phyloP scores from a whole-genome alignment of 2,329 filamentous ascomycete genomes.

The Dryadomyces sulphureus region DNA sequence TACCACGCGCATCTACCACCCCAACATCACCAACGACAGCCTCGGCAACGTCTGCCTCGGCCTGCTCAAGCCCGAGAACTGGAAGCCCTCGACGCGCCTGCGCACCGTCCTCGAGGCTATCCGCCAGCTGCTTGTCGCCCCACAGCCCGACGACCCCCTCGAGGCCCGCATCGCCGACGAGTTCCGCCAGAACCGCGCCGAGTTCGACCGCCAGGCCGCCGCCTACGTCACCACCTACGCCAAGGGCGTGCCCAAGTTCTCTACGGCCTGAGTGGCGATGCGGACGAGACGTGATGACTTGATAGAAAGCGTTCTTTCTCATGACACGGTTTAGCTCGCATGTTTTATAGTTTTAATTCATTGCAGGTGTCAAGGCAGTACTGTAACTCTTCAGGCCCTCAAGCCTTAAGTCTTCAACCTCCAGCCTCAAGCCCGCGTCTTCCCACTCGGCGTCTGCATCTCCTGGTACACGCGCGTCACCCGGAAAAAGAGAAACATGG shows the following conservation, averaged over 20 bases:
- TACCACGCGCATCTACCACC: constrained; percentile 86
- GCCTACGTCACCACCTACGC: constrained; percentile 66
- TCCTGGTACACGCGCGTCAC: constrained; percentile 3
- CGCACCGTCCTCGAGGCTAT: constrained; percentile 63
- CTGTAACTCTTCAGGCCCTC: too few species aligned
- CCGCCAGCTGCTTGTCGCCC: constrained; percentile 58
- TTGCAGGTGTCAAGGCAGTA: too few species aligned
- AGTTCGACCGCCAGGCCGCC: constrained; percentile 61
- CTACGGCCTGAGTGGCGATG: neutral
- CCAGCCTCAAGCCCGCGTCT: neutral
- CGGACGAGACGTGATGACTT: too few species aligned
- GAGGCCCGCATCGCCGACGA: constrained; percentile 78
- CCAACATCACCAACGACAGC: constrained; percentile 80
- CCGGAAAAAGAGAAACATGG: neutral
- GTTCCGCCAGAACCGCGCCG: constrained; percentile 51
- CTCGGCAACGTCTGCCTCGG: constrained; percentile 75
- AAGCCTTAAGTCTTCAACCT: too few species aligned
- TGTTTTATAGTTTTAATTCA: too few species aligned
- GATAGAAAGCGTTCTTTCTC: too few species aligned
- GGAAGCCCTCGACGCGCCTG: constrained; percentile 79
- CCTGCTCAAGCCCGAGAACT: constrained; percentile 71
- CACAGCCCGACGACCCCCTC: constrained; percentile 79
- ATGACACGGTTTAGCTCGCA: too few species aligned
- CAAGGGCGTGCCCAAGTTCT: constrained; percentile 17
- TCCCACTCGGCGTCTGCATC: neutral